Evolutionary conservation across 345 rosid genomes (phyloP).

Genomic region (Melaleuca quinquenervia): DNA sequence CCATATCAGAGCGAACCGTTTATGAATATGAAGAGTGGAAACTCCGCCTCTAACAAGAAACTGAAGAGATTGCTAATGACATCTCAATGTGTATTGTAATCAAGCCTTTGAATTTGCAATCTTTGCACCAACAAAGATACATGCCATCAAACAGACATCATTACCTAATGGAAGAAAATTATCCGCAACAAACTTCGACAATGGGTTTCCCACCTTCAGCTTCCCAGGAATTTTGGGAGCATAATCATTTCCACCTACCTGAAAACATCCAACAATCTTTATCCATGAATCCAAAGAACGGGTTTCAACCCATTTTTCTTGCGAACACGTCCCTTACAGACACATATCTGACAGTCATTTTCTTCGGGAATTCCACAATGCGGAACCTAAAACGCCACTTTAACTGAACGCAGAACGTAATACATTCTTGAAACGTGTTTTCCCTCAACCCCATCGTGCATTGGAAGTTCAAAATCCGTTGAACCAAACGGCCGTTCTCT

Average conservation of each 20-base stretch:
- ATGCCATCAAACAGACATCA: neutral
- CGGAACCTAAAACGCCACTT: neutral
- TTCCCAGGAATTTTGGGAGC: conserved; percentile 8
- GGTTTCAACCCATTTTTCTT: neutral
- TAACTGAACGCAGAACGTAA: neutral
- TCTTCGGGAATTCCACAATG: neutral
- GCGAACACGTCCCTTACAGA: neutral
- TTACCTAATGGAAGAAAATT: conserved; percentile 86
- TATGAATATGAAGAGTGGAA: neutral
- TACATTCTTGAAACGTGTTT: neutral
- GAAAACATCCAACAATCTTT: neutral
- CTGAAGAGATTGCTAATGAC: neutral
- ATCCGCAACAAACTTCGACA: conserved; percentile 29
- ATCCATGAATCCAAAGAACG: neutral
- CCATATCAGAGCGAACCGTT: neutral
- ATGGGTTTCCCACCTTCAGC: conserved; percentile 22
- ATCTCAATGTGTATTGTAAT: neutral
- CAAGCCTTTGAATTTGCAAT: neutral
- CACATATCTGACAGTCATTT: neutral
- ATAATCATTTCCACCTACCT: conserved; percentile 25
- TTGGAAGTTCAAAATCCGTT: neutral
- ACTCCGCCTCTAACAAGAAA: neutral
- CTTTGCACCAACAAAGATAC: neutral
- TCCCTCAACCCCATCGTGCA: neutral
- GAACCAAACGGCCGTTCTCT: neutral